Percentiles rank a stretch among this genome's conserved stretches.
Conservation (phyloP, 768 basidiomycete genomes). For the Amanita polypyramis region DNA sequence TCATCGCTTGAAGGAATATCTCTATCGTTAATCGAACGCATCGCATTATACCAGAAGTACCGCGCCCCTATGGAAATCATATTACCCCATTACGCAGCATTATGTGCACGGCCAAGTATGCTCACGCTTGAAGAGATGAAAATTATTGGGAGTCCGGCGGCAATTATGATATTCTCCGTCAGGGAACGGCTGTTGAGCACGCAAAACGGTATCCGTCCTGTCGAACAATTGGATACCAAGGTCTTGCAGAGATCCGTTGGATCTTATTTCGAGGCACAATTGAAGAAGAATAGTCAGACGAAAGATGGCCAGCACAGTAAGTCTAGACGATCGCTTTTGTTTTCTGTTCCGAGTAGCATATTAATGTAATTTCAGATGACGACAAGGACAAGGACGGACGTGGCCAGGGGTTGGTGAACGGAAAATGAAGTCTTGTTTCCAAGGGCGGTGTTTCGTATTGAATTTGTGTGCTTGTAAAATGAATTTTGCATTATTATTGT, state of each 20-base stretch:
- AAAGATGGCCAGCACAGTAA: not conserved
- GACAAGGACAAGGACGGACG: not conserved
- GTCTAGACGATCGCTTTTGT: not conserved
- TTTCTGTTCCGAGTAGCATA: not conserved
- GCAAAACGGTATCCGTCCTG: not conserved
- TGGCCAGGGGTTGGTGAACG: no score
- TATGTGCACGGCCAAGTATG: conserved; percentile 41
- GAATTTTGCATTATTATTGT: no score
- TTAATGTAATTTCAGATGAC: not conserved
- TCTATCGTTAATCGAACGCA: conserved; percentile 9
- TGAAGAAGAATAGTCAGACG: not conserved
- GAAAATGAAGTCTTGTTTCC: no score
- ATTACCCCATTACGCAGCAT: conserved; percentile 41
- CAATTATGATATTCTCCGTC: conserved; percentile 35
- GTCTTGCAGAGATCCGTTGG: not conserved
- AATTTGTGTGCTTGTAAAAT: no score
- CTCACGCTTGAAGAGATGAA: conserved; percentile 45
- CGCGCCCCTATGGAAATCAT: conserved; percentile 36
- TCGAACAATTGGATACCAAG: not conserved
- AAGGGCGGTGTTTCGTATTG: no score
- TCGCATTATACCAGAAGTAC: conserved; percentile 45
- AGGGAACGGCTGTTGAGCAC: conserved; percentile 35
- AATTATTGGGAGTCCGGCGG: conserved; percentile 42
- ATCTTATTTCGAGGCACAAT: not conserved
- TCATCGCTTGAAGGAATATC: not conserved